Evolutionary conservation across 176 grass and related monocot genomes (phyloP), one percentile per base, ranked within the genome.

Genomic region (Rhynchospora pubera): DNA sequence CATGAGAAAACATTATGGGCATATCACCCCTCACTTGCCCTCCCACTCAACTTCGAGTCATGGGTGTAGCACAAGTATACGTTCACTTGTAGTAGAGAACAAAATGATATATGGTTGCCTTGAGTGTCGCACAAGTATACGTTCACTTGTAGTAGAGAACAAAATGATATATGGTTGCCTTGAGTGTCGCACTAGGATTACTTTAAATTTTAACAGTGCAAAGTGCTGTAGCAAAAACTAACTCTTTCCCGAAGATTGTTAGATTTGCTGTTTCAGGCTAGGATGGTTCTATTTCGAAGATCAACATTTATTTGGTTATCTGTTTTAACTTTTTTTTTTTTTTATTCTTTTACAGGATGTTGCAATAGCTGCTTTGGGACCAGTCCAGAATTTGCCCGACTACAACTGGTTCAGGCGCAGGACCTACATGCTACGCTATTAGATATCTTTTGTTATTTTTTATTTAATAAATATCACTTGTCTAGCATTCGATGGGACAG

Each of bases 391-490:
- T 61, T 92, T 99, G 81, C 97, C 97, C 1, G 93, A 99, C 78
- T 99, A 99, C 87, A 99, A 99, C 86, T 99, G 97, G 97, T 99
- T 99, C 89, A 93, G 93, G 77, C 97, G 97, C 91, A 81, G 93
- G 61, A 99, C 97, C 61, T 99, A 93, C 87, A 58, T 96, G 97
- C 91, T 95, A 24, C 97, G 93, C 18, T 99, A 99, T 85, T 97
- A 94, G 86, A 87, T 85, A 1, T 32, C 24, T 56, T 77, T 16
- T 56, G 87, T 94, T 88, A 88, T 82, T 82, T 56, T 84, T 82
- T 89, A 51, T 78, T 67, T 77, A 77, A 77, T 77, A 77, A 77
- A 56, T 56, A 77, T 77, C 50, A 56, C 47, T 56, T 77, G 72
- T 77, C 50, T 77, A 77, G 72, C 32, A 77, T 56, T 56, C 24